Evolutionary conservation across 257 asterid genomes (phyloP).

Genomic region (Lithospermum erythrorhizon): DNA sequence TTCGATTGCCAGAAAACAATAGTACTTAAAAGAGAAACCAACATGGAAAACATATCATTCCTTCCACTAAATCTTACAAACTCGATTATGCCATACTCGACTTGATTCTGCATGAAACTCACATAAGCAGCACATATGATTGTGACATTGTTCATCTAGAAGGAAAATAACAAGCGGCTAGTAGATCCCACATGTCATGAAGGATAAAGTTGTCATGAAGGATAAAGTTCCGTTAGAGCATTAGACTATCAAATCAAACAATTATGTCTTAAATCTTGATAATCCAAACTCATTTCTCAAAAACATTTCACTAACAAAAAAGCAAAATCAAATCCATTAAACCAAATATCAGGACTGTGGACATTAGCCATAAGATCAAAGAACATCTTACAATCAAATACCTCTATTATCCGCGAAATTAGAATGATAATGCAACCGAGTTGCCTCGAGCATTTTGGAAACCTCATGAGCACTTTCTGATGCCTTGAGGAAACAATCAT

Average conservation of each 20-base stretch:
- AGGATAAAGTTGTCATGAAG: too few relatives aligned
- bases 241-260: background rate
- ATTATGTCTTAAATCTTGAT: background rate
- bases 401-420: conserved; percentile 89
- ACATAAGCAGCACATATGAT: too few relatives aligned
- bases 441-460: conserved; percentile 87
- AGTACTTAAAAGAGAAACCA: conserved; percentile 2
- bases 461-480: conserved; percentile 90
- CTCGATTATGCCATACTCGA: background rate
- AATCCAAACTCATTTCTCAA: too few relatives aligned
- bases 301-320: background rate
- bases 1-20: background rate
- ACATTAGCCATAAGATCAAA: background rate
- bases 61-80: background rate
- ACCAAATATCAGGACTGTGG: background rate
- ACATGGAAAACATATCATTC: background rate
- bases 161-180: too few relatives aligned
- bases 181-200: too few relatives aligned
- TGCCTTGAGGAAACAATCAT: conserved; percentile 87
- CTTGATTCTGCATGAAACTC: background rate
- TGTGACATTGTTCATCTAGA: too few relatives aligned
- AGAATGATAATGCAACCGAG: conserved; percentile 90
- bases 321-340: background rate
- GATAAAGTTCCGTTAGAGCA: too few relatives aligned
- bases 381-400: conserved; percentile 11